Evolutionary conservation across 768 basidiomycete genomes (phyloP), one percentile per base, ranked within the genome.

Genomic region (Boletus rubescentipes): DNA sequence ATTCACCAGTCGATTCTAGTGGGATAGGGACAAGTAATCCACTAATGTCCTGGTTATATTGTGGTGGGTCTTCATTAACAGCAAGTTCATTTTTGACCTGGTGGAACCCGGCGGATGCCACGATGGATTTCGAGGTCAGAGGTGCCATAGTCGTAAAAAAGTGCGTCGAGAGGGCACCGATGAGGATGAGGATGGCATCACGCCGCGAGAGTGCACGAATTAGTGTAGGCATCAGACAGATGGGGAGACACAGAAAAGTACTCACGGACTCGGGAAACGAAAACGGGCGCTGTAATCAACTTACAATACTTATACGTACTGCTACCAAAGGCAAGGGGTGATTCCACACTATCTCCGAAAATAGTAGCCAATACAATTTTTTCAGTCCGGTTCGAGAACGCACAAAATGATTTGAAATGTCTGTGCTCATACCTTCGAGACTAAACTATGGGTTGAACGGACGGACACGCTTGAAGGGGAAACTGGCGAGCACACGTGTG

Each of bases 121-220:
- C 57, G 58, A 73, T 69, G 15, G 73, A 69, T 43, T 62, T 38
- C 43, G 69, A 47, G 26, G 50, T 58, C 58, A 77, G 68, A 66
- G 67, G 62, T 8, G 39, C 52, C 36, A 83, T 58, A 3, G 77
- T 54, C 16, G 77, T 69, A 71, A 80, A 77, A 34, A 85, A 51
- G 56, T 85, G 80, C 77, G 81, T 82, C 20, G 72, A 72, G 16
- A 77, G 70, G 1, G 83, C 84, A 20, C 85, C 85, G 14, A 84
- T 55, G 39, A 85, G 73, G 51, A 86, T 67, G 55, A 87, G 79
- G 51, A 85, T 58, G 18, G 77, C 84, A 70, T 87, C 85, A 31
- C 83, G 75, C 30, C 79, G 72, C 9, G 83, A 75, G 30, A 84
- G 63, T 36, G 72, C 55, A 34, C 77, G 75, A 61, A 77, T 68